phyloP scores from a whole-genome alignment of 768 basidiomycete species.

The Trametes cingulata region DNA sequence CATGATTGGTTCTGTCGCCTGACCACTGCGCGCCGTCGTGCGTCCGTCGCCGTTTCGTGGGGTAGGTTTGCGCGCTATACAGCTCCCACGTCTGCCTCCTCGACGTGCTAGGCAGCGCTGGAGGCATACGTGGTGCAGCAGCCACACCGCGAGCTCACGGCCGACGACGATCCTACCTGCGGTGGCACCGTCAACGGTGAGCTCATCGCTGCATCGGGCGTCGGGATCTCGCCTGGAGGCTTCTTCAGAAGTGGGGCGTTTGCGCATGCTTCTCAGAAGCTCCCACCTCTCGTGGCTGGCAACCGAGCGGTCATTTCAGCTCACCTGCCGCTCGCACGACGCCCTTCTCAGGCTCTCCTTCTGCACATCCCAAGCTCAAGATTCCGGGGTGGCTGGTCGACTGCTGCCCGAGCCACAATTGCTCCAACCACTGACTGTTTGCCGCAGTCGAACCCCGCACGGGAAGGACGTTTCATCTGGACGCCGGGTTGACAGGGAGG shows the following conservation, averaged over 20 bases:
- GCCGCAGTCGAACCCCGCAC: not conserved
- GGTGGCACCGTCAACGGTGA: conserved; percentile 1
- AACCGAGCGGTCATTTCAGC: conserved; percentile 3
- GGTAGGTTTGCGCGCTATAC: conserved; percentile 8
- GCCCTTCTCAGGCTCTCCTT: not conserved
- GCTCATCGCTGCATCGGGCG: conserved; percentile 12
- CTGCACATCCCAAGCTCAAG: conserved; percentile 5
- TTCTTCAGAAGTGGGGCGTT: not conserved
- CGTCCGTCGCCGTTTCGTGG: conserved; percentile 6
- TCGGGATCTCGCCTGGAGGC: not conserved
- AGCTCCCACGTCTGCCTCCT: not conserved
- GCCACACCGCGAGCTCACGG: not conserved
- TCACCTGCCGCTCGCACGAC: not conserved
- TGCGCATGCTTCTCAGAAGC: not conserved
- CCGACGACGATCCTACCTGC: not conserved
- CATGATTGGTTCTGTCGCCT: conserved; percentile 12
- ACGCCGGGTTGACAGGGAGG: not conserved
- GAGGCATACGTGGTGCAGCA: not conserved
- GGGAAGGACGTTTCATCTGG: not conserved
- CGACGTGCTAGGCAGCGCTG: not conserved
- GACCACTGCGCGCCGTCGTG: conserved; percentile 3
- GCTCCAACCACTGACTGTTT: not conserved
- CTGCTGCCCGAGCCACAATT: no score
- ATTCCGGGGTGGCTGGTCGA: not conserved
- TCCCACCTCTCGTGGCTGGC: not conserved